Conservation (phyloP, 73 alveolate genomes). For the Uronychia setigera region DNA sequence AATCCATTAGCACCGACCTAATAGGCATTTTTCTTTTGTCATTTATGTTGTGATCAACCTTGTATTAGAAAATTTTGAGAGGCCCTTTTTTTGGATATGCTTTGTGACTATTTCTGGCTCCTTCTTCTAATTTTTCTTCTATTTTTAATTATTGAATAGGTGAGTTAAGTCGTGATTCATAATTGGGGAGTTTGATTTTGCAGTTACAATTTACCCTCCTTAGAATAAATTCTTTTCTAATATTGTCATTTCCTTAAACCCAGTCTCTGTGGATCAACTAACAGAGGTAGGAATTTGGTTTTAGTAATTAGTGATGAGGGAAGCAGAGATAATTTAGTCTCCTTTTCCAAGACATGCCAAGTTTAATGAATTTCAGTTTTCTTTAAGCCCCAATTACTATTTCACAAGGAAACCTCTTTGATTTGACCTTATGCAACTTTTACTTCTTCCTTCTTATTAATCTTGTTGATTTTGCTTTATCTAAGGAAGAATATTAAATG, state of each 20-base stretch:
- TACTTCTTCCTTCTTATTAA: neutral
- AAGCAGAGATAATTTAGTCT: neutral
- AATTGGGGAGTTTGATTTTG: neutral
- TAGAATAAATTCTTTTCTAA: too few species aligned
- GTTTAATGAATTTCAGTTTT: too few species aligned
- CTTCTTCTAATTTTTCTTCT: neutral
- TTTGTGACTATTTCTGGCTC: neutral
- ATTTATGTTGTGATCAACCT: neutral
- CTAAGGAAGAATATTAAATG: neutral
- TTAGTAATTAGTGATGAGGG: neutral
- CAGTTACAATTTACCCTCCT: neutral
- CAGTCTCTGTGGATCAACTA: neutral
- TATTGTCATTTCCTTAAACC: neutral
- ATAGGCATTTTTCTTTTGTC: neutral
- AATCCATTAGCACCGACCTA: neutral
- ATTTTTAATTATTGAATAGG: neutral
- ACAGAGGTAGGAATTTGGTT: neutral
- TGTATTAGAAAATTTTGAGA: neutral
- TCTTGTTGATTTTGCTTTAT: neutral
- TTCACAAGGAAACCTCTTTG: too few species aligned
- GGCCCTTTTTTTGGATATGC: neutral
- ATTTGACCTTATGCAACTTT: too few species aligned
- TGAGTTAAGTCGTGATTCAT: neutral
- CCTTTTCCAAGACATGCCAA: too few species aligned
- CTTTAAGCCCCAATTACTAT: too few species aligned